Evolutionary conservation across 495 filamentous ascomycete genomes (phyloP).

Genomic region (Aspergillus ellipticus): DNA sequence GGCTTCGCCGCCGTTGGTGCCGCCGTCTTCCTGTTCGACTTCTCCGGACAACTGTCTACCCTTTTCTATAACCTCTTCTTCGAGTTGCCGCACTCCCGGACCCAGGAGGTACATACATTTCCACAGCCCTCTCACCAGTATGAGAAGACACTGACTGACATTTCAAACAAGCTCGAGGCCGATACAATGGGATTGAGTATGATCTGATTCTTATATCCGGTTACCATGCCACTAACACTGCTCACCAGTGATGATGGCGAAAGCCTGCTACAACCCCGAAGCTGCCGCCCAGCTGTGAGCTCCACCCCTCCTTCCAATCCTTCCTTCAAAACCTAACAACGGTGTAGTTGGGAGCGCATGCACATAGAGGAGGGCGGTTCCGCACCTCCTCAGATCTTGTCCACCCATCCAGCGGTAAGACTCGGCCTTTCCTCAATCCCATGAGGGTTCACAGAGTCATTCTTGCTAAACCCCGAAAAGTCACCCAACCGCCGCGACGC

Average conservation of each 20-base stretch:
- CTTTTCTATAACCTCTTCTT: slow-evolving; percentile 59
- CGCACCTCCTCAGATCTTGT: slow-evolving; percentile 70
- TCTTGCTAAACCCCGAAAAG: no score
- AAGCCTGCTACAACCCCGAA: slow-evolving; percentile 67
- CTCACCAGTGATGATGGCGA: slow-evolving; percentile 55
- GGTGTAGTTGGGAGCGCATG: slow-evolving; percentile 67
- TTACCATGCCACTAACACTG: slow-evolving; percentile 29
- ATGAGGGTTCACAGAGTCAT: no score
- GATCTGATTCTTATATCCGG: slow-evolving; percentile 20
- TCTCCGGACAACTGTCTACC: slow-evolving; percentile 42
- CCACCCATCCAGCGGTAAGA: slow-evolving; percentile 78
- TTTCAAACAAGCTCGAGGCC: slow-evolving; percentile 51
- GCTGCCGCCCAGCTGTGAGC: slow-evolving; percentile 61
- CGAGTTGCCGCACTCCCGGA: slow-evolving; percentile 64
- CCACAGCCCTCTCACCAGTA: not conserved
- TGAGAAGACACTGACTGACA: not conserved
- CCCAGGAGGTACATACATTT: slow-evolving; percentile 51
- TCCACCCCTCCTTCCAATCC: not conserved
- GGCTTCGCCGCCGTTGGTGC: slow-evolving; percentile 47
- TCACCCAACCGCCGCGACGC: slow-evolving; percentile 65
- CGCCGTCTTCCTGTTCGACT: slow-evolving; percentile 48
- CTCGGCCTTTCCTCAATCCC: not conserved
- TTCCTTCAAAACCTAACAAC: not conserved
- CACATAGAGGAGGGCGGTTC: slow-evolving; percentile 55
- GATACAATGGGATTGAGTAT: slow-evolving; percentile 82